Evolutionary conservation across 495 filamentous ascomycete genomes (phyloP).

Genomic region (Penicillium samsonianum): DNA sequence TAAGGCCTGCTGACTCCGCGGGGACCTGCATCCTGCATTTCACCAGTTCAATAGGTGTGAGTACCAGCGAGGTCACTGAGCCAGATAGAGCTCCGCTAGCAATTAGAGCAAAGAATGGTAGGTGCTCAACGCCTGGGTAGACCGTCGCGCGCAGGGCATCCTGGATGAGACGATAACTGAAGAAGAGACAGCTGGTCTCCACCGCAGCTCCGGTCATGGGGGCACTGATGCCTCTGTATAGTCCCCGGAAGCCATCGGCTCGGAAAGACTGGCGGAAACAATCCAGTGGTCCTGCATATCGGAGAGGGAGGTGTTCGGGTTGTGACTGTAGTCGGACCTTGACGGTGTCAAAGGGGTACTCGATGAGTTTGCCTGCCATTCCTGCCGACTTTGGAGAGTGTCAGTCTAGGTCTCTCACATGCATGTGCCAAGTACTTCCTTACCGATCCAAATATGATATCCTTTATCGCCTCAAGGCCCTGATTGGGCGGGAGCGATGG

Average conservation of each 20-base stretch:
- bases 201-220: slow-evolving; percentile 89
- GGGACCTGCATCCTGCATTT: slow-evolving; percentile 98
- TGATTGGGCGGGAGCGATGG: slow-evolving; percentile 52
- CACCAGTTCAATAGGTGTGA: slow-evolving; percentile 95
- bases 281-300: slow-evolving; percentile 85
- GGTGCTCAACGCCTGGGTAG: slow-evolving; percentile 50
- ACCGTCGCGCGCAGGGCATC: slow-evolving; percentile 61
- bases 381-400: slow-evolving; percentile 65
- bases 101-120: slow-evolving; percentile 73
- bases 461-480: slow-evolving; percentile 70
- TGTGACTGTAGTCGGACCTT: slow-evolving; percentile 78
- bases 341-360: slow-evolving; percentile 98
- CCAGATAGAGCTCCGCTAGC: slow-evolving; percentile 80
- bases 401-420: slow-evolving; percentile 13
- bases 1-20: slow-evolving; percentile 38
- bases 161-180: slow-evolving; percentile 75
- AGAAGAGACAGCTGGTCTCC: slow-evolving; percentile 92
- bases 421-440: slow-evolving; percentile 33
- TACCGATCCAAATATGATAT: slow-evolving; percentile 82
- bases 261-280: slow-evolving; percentile 86
- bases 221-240: slow-evolving; percentile 93
- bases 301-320: slow-evolving; percentile 76
- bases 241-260: slow-evolving; percentile 67
- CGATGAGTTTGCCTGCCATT: slow-evolving; percentile 90
- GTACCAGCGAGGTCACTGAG: slow-evolving; percentile 83